Percentiles rank a stretch among this genome's conserved stretches.
phyloP scores from a whole-genome alignment of 208 protist genomes.

The Leishmania gerbilli region DNA sequence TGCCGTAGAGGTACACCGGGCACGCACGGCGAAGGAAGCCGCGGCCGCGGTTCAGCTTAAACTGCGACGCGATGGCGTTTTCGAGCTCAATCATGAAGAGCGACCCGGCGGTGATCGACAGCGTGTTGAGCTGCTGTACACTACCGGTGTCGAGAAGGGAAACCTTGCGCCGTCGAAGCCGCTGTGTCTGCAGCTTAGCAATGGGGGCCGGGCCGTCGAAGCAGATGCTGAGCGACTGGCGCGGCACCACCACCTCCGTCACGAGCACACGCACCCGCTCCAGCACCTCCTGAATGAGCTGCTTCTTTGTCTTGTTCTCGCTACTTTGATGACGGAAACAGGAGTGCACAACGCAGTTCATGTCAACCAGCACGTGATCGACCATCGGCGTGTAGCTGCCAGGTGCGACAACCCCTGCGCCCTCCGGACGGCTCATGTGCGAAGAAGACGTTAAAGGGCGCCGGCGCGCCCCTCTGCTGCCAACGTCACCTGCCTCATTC shows the following conservation, averaged over 20 bases:
- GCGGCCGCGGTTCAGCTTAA: slow-evolving; percentile 57
- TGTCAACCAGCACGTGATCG: slow-evolving; percentile 84
- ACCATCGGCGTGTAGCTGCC: slow-evolving; percentile 9
- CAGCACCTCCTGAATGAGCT: slow-evolving; percentile 79
- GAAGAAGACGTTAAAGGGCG: slow-evolving; percentile 21
- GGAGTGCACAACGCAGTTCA: slow-evolving; percentile 88
- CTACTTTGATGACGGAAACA: slow-evolving; percentile 45
- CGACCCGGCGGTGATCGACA: slow-evolving; percentile 80
- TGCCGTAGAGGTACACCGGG: slow-evolving; percentile 79
- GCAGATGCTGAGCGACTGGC: slow-evolving; percentile 72
- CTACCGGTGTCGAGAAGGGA: slow-evolving; percentile 50
- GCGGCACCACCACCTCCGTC: slow-evolving; percentile 62
- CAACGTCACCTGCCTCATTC: not conserved
- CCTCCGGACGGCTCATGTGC: not conserved
- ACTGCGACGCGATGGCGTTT: slow-evolving; percentile 79
- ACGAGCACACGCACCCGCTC: slow-evolving; percentile 68
- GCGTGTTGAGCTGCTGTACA: slow-evolving; percentile 56
- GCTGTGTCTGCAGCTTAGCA: slow-evolving; percentile 85
- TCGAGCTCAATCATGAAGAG: slow-evolving; percentile 88
- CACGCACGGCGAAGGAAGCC: slow-evolving; percentile 62
- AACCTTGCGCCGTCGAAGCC: slow-evolving; percentile 72
- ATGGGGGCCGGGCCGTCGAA: slow-evolving; percentile 83
- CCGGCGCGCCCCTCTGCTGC: not conserved
- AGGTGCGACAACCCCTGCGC: not conserved
- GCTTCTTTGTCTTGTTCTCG: slow-evolving; percentile 47